Evolutionary conservation across 768 basidiomycete genomes (phyloP).

Genomic region (Hemileccinum impolitum): DNA sequence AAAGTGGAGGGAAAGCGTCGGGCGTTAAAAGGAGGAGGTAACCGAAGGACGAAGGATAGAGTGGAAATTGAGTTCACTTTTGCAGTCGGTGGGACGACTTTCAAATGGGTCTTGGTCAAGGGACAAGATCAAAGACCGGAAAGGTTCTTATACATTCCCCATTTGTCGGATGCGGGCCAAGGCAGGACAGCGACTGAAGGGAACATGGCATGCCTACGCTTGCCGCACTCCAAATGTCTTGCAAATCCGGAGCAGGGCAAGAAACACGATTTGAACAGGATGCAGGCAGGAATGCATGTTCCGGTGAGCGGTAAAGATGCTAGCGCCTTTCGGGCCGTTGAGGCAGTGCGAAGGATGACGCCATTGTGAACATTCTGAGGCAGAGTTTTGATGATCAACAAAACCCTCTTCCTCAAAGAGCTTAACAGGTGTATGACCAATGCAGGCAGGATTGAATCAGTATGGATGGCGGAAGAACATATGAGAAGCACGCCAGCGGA

Average conservation of each 20-base stretch:
- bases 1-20: constrained; percentile 1
- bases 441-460: constrained; percentile 12
- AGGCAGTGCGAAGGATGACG: constrained; percentile 25
- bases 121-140: constrained; percentile 20
- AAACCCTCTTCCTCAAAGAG: constrained; percentile 30
- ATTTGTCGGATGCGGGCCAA: constrained; percentile 25
- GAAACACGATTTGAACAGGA: constrained; percentile 29
- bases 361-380: constrained; percentile 23
- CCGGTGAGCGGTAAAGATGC: constrained; percentile 24
- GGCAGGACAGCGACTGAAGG: constrained; percentile 14
- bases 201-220: constrained; percentile 29
- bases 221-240: constrained; percentile 26
- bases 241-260: constrained; percentile 33
- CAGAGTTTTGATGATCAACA: constrained; percentile 26
- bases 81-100: constrained; percentile 18
- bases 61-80: constrained; percentile 18
- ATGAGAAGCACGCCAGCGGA: constrained; percentile 16
- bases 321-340: constrained; percentile 27
- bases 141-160: constrained; percentile 27
- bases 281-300: constrained; percentile 30
- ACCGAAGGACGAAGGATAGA: constrained; percentile 6
- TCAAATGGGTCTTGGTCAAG: constrained; percentile 25
- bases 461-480: constrained; percentile 6
- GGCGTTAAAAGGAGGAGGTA: constrained; percentile 4
- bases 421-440: constrained; percentile 24